A percentile compares a stretch with the other conserved stretches of the same genome.
Evolutionary conservation across 257 asterid genomes (phyloP).

Genomic region (Scutellaria minor): DNA sequence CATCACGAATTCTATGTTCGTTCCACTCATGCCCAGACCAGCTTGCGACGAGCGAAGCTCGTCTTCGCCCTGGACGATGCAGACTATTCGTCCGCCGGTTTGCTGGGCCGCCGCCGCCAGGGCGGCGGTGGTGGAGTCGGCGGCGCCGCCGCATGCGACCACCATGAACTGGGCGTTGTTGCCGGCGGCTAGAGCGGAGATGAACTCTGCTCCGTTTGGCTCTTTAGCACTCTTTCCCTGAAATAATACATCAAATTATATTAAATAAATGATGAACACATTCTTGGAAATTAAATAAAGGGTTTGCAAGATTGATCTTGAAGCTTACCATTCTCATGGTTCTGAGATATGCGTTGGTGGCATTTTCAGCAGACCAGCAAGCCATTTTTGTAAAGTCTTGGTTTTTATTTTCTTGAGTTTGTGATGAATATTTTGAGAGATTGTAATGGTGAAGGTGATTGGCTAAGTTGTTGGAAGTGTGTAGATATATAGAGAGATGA

Average conservation of each 20-base stretch:
- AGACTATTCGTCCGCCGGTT: constrained; percentile 73
- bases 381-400: constrained; percentile 47
- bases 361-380: constrained; percentile 94
- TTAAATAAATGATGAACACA: background rate
- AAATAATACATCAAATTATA: constrained; percentile 4
- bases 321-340: constrained; percentile 76
- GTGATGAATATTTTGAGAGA: constrained; percentile 23
- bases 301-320: background rate
- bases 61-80: constrained; percentile 58
- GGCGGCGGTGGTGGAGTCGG: constrained; percentile 71
- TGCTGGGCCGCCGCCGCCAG: constrained; percentile 80
- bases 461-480: constrained; percentile 26
- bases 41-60: constrained; percentile 44
- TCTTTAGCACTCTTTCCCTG: constrained; percentile 69
- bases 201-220: constrained; percentile 78
- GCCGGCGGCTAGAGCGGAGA: constrained; percentile 91
- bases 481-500: constrained; percentile 34
- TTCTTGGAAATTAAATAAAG: background rate
- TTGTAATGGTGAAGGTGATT: constrained; percentile 34
- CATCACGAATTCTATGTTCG: constrained; percentile 48
- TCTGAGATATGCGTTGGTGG: constrained; percentile 81
- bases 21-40: constrained; percentile 37
- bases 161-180: constrained; percentile 69
- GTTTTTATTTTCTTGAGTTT: background rate
- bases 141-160: constrained; percentile 59